Conservation (phyloP, 108 stramenopile genomes). For the Nitzschia palea region DNA sequence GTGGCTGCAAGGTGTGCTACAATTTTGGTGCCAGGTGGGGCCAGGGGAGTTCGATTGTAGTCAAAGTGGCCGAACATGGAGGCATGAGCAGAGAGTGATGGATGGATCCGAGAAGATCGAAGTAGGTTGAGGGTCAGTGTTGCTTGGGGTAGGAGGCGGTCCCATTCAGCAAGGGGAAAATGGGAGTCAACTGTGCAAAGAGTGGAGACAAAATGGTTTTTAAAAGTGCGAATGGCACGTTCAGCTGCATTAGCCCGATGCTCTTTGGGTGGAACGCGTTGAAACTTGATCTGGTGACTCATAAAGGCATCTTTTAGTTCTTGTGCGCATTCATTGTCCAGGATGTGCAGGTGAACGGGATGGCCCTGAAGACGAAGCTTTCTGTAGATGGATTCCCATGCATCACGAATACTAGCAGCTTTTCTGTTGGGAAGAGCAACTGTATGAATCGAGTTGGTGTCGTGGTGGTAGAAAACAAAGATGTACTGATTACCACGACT, state of each 20-base stretch:
- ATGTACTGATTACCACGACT: too few relatives aligned
- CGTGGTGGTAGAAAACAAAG: constrained; percentile 44
- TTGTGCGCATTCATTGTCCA: constrained; percentile 20
- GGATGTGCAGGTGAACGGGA: constrained; percentile 16
- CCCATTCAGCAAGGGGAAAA: constrained; percentile 38
- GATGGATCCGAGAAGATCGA: constrained; percentile 34
- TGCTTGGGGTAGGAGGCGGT: constrained; percentile 27
- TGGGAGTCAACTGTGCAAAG: constrained; percentile 27
- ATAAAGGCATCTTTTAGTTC: constrained; percentile 14
- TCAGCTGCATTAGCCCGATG: constrained; percentile 47
- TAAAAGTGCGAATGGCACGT: constrained; percentile 50
- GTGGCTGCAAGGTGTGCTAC: constrained; percentile 29
- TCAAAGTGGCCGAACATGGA: constrained; percentile 29
- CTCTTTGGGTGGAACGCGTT: constrained; percentile 26
- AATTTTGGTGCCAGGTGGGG: constrained; percentile 30
- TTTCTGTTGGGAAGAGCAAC: constrained; percentile 3
- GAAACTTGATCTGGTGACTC: constrained; percentile 22
- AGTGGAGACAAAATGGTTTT: constrained; percentile 47
- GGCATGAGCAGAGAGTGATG: constrained; percentile 35
- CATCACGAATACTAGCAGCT: constrained; percentile 9
- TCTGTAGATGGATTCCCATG: constrained; percentile 17
- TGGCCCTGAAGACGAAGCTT: not conserved
- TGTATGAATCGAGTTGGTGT: constrained; percentile 32
- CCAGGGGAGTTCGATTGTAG: constrained; percentile 44
- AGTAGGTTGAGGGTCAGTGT: constrained; percentile 42